Base-by-base conservation (phyloP, 768 basidiomycete species). In the Termitomyces sp. region DNA sequence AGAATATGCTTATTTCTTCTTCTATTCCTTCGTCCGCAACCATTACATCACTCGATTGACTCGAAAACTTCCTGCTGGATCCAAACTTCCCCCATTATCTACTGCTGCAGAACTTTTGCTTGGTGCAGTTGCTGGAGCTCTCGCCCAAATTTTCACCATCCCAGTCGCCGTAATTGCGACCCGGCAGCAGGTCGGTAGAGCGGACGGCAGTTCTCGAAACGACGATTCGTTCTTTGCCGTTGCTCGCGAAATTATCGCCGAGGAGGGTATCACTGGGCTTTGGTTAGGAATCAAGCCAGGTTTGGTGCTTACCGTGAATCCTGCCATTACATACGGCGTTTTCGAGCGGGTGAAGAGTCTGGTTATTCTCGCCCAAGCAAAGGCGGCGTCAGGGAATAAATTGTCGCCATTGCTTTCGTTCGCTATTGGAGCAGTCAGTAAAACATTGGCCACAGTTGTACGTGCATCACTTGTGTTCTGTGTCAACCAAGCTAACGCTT, bases 1-100 rank as follows among this genome's bases (percentile, higher is more conserved):
- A 97, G 95, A 97, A 84, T 98, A 95, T 68, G 96, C 97, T 26
- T 99, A 99, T 76, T 99, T 99, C 80, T 98, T 96, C 81, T 98
- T 97, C 77, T 98, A 98, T 71, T 90, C 94, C 22, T 79, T 94
- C 71, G 89, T 98, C 26, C 84, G 97, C 62, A 84, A 80, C 22
- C 80, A 89, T 5, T 94, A 94, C 72, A 83, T 90, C 64, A 87
- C 84, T 66, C 83, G 91, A 18, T 72, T 92, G 49, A 73, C 80
- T 11, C 73, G 78, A 20, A 82, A 78, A 55, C 76, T 84, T 2
- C 82, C 87, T 0, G 65, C 81, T 2, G 86, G 88, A 5, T 77
- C 84, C 30, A 86, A 84, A 63, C 60, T 82, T 0, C 83, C 82
- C 18, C 71, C 82, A 3, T 74, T 93, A 5, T 90, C 86, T 5